Evolutionary conservation across 352 stramenopile genomes (phyloP).

Genomic region (Achlya hypogyna): DNA sequence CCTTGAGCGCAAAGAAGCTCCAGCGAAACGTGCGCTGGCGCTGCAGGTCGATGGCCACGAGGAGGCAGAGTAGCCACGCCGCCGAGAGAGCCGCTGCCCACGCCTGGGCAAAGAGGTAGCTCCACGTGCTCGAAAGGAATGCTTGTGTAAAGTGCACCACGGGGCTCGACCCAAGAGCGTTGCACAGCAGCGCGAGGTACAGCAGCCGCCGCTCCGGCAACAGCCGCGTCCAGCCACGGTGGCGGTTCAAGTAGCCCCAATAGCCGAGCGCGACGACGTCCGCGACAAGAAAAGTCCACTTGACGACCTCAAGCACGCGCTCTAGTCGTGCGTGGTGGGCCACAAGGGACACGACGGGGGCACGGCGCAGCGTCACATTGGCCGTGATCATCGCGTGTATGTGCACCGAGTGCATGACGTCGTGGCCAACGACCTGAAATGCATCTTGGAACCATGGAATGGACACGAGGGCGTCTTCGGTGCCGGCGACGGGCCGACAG

Average conservation of each 20-base stretch:
- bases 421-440: background rate
- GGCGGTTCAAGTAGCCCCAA: slow-evolving; percentile 8
- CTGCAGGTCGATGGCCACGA: slow-evolving; percentile 5
- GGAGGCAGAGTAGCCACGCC: slow-evolving; percentile 8
- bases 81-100: background rate
- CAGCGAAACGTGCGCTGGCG: slow-evolving; percentile 4
- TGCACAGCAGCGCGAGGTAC: background rate
- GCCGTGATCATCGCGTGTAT: background rate
- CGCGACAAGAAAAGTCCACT: slow-evolving; percentile 1
- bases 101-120: slow-evolving; percentile 9
- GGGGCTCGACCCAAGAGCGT: slow-evolving; percentile 8
- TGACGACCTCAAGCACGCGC: background rate
- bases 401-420: background rate
- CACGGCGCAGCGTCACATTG: background rate
- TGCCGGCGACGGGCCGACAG: background rate
- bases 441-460: slow-evolving; percentile 6
- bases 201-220: slow-evolving; percentile 9
- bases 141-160: slow-evolving; percentile 1
- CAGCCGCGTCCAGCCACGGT: background rate
- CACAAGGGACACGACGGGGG: background rate
- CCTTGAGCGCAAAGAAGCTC: background rate
- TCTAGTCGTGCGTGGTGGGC: background rate
- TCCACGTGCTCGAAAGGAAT: slow-evolving; percentile 1
- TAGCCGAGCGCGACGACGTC: slow-evolving; percentile 3
- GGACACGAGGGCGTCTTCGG: background rate